Percentiles rank a stretch among this genome's conserved stretches.
Conservation (phyloP, 805 yeast genomes). For the Candida qinlingensis region DNA sequence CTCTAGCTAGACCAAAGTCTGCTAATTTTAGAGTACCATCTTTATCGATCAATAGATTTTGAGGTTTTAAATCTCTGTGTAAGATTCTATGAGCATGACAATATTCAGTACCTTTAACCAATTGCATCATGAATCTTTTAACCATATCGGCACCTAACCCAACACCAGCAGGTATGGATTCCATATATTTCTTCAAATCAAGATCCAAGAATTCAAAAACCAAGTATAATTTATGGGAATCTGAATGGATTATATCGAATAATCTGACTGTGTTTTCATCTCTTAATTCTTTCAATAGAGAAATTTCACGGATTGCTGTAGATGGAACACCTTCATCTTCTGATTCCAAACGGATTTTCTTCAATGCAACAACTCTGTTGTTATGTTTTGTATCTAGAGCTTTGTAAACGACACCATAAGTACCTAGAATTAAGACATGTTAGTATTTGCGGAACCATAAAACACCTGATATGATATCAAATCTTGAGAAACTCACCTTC, state of each 20-base stretch:
- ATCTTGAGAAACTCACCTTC: constrained; percentile 58
- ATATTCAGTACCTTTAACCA: constrained; percentile 84
- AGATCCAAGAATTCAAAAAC: constrained; percentile 92
- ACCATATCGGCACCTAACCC: constrained; percentile 88
- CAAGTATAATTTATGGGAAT: constrained; percentile 83
- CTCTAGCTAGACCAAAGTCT: constrained; percentile 94
- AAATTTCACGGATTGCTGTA: constrained; percentile 95
- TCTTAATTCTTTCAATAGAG: constrained; percentile 85
- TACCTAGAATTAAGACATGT: constrained; percentile 38
- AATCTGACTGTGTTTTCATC: constrained; percentile 91
- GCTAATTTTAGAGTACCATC: constrained; percentile 91
- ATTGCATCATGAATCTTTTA: constrained; percentile 87
- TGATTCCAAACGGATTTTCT: constrained; percentile 90
- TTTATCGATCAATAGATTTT: constrained; percentile 87
- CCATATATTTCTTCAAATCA: constrained; percentile 96
- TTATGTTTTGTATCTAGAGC: constrained; percentile 86
- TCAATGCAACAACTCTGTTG: constrained; percentile 91
- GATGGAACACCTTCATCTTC: constrained; percentile 99
- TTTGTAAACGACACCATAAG: constrained; percentile 96
- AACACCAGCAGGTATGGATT: constrained; percentile 83
- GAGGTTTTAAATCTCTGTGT: constrained; percentile 96
- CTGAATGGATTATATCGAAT: constrained; percentile 93
- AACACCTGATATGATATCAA: too few species aligned
- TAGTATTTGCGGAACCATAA: background rate
- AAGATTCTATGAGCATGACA: constrained; percentile 93